Conservation (phyloP, 257 asterid genomes). For the Ocimum tenuiflorum region DNA sequence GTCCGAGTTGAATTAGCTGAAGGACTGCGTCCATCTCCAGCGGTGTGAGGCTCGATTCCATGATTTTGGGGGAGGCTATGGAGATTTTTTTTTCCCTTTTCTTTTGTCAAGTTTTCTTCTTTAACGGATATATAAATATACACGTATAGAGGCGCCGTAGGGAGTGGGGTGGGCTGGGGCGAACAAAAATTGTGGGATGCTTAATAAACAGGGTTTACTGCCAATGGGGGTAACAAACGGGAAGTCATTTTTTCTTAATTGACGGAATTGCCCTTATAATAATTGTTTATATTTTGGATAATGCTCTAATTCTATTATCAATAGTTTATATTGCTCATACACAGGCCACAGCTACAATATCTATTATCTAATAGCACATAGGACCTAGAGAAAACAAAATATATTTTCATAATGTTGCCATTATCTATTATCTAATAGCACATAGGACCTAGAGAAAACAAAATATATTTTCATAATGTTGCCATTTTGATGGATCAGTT, state of each 20-base stretch:
- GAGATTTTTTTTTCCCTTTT: conserved; percentile 12
- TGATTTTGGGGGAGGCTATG: not conserved
- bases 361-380: too few relatives aligned
- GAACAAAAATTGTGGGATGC: conserved; percentile 7
- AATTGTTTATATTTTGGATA: too few relatives aligned
- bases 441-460: too few relatives aligned
- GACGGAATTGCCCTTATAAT: conserved; percentile 16
- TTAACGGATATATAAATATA: not conserved
- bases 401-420: too few relatives aligned
- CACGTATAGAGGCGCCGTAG: not conserved
- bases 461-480: too few relatives aligned
- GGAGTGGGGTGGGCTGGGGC: not conserved
- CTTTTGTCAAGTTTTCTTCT: too few relatives aligned
- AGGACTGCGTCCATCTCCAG: conserved; percentile 58
- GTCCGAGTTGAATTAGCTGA: conserved; percentile 61
- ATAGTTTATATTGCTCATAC: too few relatives aligned
- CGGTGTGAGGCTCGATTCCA: conserved; percentile 40
- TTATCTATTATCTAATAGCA: too few relatives aligned
- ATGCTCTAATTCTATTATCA: too few relatives aligned
- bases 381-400: too few relatives aligned
- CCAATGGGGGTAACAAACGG: conserved; percentile 26
- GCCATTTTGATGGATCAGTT: too few relatives aligned
- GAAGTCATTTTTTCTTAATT: conserved; percentile 21
- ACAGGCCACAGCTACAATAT: too few relatives aligned
- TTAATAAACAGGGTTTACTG: conserved; percentile 17